Percentiles rank a stretch among this genome's conserved stretches.
These are phyloP conservation scores for Echinosophora koreensis DNA, from an alignment of 306 rosid genomes.

Conservation along the genomic window DNA sequence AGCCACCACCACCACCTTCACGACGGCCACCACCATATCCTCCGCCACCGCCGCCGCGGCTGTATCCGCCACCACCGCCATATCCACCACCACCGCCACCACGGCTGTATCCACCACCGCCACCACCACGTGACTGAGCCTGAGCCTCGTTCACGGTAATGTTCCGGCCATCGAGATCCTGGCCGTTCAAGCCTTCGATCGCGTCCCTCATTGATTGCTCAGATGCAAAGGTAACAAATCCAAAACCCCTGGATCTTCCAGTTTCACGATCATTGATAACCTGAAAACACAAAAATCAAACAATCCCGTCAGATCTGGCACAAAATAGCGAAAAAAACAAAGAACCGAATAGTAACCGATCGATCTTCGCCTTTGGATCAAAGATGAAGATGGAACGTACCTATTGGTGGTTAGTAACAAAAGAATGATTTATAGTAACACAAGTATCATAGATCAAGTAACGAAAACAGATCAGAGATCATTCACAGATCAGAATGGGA, in stretches of 20 bases:
- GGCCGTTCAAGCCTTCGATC: slow-evolving; percentile 88
- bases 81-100: slow-evolving; percentile 49
- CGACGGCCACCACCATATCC: slow-evolving; percentile 22
- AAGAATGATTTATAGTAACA: slow-evolving; percentile 63
- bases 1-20: slow-evolving; percentile 54
- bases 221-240: slow-evolving; percentile 75
- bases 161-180: slow-evolving; percentile 79
- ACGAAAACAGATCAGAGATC: slow-evolving; percentile 69
- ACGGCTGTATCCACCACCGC: slow-evolving; percentile 52
- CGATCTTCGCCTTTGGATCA: slow-evolving; percentile 77
- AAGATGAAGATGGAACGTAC: slow-evolving; percentile 94
- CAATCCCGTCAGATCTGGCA: slow-evolving; percentile 25
- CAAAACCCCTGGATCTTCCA: slow-evolving; percentile 89
- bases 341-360: slow-evolving; percentile 70
- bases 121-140: slow-evolving; percentile 78
- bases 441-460: slow-evolving; percentile 71
- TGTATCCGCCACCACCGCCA: slow-evolving; percentile 31
- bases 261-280: slow-evolving; percentile 93
- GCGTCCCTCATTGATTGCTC: slow-evolving; percentile 85
- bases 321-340: background rate
- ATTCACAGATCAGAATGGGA: slow-evolving; percentile 59
- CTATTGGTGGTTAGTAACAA: slow-evolving; percentile 68
- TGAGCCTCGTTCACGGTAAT: slow-evolving; percentile 93
- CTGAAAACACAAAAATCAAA: slow-evolving; percentile 28
- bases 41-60: background rate